These are phyloP conservation scores for Extremus antarcticus DNA, from an alignment of 495 filamentous ascomycete genomes.

Conservation along the genomic window DNA sequence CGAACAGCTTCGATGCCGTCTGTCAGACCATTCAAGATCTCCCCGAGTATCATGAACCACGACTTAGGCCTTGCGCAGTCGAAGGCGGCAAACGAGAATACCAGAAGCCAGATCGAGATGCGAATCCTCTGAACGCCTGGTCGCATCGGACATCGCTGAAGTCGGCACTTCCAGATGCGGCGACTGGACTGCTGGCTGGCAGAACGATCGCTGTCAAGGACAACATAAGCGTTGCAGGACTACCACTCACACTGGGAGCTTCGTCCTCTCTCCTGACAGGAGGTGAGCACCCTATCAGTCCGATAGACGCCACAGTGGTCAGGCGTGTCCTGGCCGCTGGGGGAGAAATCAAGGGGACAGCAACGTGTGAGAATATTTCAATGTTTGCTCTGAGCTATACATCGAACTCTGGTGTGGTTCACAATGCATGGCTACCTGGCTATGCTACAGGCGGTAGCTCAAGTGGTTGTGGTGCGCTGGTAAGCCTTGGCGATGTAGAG, in stretches of 20 bases:
- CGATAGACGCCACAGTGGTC: conserved; percentile 33
- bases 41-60: conserved; percentile 11
- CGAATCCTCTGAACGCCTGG: conserved; percentile 16
- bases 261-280: conserved; percentile 10
- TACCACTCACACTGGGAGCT: conserved; percentile 24
- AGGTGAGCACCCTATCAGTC: conserved; percentile 7
- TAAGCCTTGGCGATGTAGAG: conserved; percentile 27
- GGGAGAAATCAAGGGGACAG: conserved; percentile 28
- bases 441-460: conserved; percentile 47
- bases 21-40: conserved; percentile 3
- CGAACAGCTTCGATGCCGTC: conserved; percentile 10
- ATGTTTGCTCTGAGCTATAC: conserved; percentile 28
- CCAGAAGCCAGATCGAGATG: neutral
- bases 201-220: conserved; percentile 25
- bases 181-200: conserved; percentile 12
- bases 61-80: conserved; percentile 1
- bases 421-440: conserved; percentile 28
- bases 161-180: neutral
- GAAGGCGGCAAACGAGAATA: conserved; percentile 9
- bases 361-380: conserved; percentile 36
- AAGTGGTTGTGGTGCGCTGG: conserved; percentile 44
- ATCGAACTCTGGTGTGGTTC: conserved; percentile 32
- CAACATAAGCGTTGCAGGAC: conserved; percentile 22
- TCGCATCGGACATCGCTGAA: conserved; percentile 5
- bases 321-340: conserved; percentile 37